Evolutionary conservation across 2,329 filamentous ascomycete genomes (phyloP).

Genomic region (Ceratocystis destructans): DNA sequence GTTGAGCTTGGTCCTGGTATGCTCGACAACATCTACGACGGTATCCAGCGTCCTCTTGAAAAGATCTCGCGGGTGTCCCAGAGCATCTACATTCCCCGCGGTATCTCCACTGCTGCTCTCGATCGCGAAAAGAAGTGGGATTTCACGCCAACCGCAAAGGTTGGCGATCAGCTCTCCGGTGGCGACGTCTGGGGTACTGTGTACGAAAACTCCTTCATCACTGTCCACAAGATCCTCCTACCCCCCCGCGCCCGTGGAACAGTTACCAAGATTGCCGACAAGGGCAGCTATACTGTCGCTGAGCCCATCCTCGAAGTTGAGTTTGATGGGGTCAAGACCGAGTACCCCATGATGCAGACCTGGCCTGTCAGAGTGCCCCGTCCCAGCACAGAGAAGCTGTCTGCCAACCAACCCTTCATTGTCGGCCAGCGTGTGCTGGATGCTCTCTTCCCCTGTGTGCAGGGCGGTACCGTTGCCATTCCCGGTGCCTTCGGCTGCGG

Average conservation of each 20-base stretch:
- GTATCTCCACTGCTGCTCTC: slow-evolving; percentile 74
- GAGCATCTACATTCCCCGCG: slow-evolving; percentile 95
- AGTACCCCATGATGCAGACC: slow-evolving; percentile 95
- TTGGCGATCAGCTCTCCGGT: slow-evolving; percentile 91
- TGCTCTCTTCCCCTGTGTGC: slow-evolving; percentile 88
- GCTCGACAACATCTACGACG: slow-evolving; percentile 98
- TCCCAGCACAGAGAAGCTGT: slow-evolving; percentile 81
- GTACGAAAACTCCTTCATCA: slow-evolving; percentile 89
- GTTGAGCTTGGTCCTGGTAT: slow-evolving; percentile 94
- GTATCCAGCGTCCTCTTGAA: slow-evolving; percentile 89
- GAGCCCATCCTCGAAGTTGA: slow-evolving; percentile 92
- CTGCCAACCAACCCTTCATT: slow-evolving; percentile 79
- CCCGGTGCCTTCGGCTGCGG: slow-evolving; percentile 96
- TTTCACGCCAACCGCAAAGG: slow-evolving; percentile 81
- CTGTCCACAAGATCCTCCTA: slow-evolving; percentile 83
- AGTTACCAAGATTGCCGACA: slow-evolving; percentile 78
- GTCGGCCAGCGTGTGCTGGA: slow-evolving; percentile 95
- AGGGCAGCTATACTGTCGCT: slow-evolving; percentile 86
- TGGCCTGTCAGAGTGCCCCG: slow-evolving; percentile 96
- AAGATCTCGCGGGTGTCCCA: slow-evolving; percentile 63
- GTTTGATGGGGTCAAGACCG: slow-evolving; percentile 89
- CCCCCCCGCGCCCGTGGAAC: slow-evolving; percentile 81
- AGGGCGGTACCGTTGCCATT: slow-evolving; percentile 95
- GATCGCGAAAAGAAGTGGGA: slow-evolving; percentile 93
- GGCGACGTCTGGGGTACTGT: slow-evolving; percentile 93